These are phyloP conservation scores for Xanthoceras sorbifolium DNA, from an alignment of 345 rosid species.

Conservation along the genomic window DNA sequence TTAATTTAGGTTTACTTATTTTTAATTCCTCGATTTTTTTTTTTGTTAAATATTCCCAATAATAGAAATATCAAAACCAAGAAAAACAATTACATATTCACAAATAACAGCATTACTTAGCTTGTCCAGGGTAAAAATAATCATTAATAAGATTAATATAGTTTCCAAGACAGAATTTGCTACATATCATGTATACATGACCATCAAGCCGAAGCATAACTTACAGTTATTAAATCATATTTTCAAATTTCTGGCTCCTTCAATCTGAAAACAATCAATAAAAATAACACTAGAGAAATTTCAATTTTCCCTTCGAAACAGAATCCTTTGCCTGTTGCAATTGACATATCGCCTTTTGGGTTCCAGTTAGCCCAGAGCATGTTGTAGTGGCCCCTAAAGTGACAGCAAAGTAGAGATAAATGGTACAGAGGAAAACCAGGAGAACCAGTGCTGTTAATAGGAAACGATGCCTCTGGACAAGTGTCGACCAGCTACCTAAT, in stretches of 20 bases:
- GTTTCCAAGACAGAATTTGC: not conserved
- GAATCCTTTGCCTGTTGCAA: slow-evolving; percentile 49
- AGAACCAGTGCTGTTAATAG: slow-evolving; percentile 80
- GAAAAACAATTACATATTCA: not conserved
- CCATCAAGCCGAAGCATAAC: not conserved
- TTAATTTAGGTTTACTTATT: no score
- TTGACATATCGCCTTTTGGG: slow-evolving; percentile 60
- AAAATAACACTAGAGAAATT: slow-evolving; percentile 38
- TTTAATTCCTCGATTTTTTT: no score
- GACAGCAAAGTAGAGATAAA: slow-evolving; percentile 90
- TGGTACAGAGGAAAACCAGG: slow-evolving; percentile 75
- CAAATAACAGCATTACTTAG: not conserved
- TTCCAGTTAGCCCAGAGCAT: slow-evolving; percentile 73
- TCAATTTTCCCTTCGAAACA: slow-evolving; percentile 56
- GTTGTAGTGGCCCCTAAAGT: slow-evolving; percentile 65
- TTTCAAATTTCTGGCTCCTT: not conserved
- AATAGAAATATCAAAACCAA: no score
- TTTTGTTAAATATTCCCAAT: no score
- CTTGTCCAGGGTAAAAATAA: not conserved
- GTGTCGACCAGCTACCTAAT: slow-evolving; percentile 74
- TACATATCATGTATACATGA: not conserved
- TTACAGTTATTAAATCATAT: not conserved
- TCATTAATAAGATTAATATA: not conserved
- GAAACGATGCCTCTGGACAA: slow-evolving; percentile 77
- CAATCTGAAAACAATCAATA: not conserved